phyloP scores from a whole-genome alignment of 108 stramenopile genomes.

The Thalassiosira profunda region DNA sequence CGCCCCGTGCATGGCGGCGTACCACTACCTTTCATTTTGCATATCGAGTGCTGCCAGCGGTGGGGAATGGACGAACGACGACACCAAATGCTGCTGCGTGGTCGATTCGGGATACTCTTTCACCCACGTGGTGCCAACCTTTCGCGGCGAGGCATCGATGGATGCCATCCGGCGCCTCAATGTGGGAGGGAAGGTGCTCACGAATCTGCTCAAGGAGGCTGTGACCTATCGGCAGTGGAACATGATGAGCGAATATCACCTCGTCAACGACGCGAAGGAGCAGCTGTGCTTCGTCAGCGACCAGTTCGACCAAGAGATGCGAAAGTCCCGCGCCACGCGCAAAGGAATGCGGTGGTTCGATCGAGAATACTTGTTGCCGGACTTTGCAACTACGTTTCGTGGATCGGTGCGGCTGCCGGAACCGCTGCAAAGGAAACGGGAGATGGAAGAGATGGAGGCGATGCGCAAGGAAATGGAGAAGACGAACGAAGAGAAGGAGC shows the following conservation, averaged over 20 bases:
- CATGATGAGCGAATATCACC: constrained; percentile 95
- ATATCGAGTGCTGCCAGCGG: not conserved
- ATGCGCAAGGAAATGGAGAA: constrained; percentile 32
- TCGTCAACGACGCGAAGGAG: constrained; percentile 86
- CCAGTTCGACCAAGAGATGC: constrained; percentile 77
- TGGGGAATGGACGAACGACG: constrained; percentile 38
- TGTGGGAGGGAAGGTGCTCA: constrained; percentile 93
- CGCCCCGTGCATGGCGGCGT: constrained; percentile 50
- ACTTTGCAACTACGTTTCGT: constrained; percentile 78
- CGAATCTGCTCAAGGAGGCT: constrained; percentile 92
- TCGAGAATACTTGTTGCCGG: constrained; percentile 92
- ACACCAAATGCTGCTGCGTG: constrained; percentile 76
- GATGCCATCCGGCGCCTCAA: constrained; percentile 78
- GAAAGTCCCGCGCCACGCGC: constrained; percentile 50
- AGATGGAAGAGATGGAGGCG: constrained; percentile 37
- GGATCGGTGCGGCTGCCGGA: constrained; percentile 70
- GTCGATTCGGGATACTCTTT: constrained; percentile 95
- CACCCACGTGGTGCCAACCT: constrained; percentile 86
- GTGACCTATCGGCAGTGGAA: constrained; percentile 96
- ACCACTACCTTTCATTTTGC: constrained; percentile 29
- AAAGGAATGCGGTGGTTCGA: constrained; percentile 69
- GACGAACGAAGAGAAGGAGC: constrained; percentile 28
- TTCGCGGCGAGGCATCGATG: constrained; percentile 49
- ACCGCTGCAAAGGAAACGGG: constrained; percentile 48
- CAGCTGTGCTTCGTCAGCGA: constrained; percentile 69